Percentiles rank a stretch among this genome's conserved stretches.
Evolutionary conservation across 495 filamentous ascomycete species (phyloP).

Genomic region (Choiromyces venosus): DNA sequence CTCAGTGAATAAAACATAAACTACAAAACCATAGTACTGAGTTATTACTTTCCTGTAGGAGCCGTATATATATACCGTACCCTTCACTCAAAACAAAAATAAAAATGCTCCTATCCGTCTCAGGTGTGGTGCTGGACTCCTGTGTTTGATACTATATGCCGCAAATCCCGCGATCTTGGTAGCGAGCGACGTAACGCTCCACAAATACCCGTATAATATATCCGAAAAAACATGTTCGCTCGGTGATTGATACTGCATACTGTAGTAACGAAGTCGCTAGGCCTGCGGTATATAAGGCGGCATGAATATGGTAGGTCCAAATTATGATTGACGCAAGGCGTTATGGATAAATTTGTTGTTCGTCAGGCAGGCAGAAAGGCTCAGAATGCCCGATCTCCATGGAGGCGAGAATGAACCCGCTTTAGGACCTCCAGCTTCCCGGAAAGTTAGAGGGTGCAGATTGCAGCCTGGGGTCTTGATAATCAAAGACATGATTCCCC

Average conservation of each 20-base stretch:
- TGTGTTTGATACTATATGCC: not conserved
- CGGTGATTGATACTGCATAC: not conserved
- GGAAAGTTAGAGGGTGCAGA: not conserved
- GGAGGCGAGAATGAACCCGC: not conserved
- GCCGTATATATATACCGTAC: not conserved
- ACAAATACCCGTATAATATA: not conserved
- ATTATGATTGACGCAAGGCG: too few relatives aligned
- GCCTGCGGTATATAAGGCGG: not conserved
- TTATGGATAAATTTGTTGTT: too few relatives aligned
- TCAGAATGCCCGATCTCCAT: too few relatives aligned
- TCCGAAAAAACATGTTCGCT: not conserved
- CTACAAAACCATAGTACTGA: not conserved
- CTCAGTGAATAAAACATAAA: not conserved
- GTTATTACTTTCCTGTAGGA: not conserved
- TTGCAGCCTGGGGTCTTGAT: not conserved
- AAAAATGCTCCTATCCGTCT: not conserved
- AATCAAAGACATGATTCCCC: not conserved
- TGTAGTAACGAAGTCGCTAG: too few relatives aligned
- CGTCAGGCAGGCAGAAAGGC: too few relatives aligned
- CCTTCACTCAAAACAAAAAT: not conserved
- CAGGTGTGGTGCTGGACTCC: not conserved
- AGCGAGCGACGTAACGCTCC: not conserved
- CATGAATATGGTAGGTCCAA: too few relatives aligned
- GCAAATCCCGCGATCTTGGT: not conserved
- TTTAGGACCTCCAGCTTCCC: not conserved